Conservation (phyloP, 768 basidiomycete species). For the Cyathus striatus region DNA sequence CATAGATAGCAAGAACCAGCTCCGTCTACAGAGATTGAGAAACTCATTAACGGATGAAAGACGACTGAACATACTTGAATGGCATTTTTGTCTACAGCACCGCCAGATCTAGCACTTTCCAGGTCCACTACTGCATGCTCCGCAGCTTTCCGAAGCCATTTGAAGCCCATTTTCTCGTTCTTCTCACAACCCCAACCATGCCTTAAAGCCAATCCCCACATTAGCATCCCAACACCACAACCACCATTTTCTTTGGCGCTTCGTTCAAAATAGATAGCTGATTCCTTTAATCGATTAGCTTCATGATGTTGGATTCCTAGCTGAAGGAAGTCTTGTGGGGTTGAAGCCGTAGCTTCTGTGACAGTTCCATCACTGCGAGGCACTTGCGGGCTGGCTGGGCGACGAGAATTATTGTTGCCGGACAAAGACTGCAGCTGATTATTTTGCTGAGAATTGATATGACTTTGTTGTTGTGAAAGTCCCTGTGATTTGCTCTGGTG, state of each 20-base stretch:
- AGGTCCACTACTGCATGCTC: constrained; percentile 76
- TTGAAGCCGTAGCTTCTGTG: constrained; percentile 10
- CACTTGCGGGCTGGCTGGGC: not conserved
- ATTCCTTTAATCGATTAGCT: constrained; percentile 62
- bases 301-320: constrained; percentile 78
- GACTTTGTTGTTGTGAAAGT: too few species aligned
- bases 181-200: constrained; percentile 87
- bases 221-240: constrained; percentile 86
- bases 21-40: constrained; percentile 90
- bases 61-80: constrained; percentile 55
- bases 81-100: constrained; percentile 40
- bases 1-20: too few species aligned
- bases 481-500: too few species aligned
- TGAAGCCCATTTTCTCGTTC: constrained; percentile 76
- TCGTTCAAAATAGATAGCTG: constrained; percentile 70
- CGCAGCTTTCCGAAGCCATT: constrained; percentile 79
- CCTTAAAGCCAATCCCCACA: constrained; percentile 83
- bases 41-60: too few species aligned
- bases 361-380: not conserved
- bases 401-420: constrained; percentile 1
- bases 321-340: constrained; percentile 66
- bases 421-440: not conserved
- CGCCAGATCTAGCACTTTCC: constrained; percentile 52
- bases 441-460: constrained; percentile 2
- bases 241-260: constrained; percentile 72